Base-by-base conservation (phyloP, 148 eudicot species). In the Dianthus caryophyllus region DNA sequence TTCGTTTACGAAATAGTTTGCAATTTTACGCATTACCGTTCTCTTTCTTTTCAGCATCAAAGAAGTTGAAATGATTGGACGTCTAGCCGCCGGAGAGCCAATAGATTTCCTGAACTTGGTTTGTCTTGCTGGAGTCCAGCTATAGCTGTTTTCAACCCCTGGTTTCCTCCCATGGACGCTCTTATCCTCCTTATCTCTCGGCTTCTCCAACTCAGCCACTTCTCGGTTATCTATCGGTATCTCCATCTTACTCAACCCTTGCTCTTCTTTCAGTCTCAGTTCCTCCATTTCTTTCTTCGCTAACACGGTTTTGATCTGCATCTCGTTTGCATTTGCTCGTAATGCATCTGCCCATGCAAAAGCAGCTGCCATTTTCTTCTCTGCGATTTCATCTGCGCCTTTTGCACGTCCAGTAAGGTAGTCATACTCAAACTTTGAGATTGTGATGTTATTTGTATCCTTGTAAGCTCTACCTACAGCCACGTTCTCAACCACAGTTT, bases 281-380 rank as follows among this genome's bases (percentile, higher is more conserved):
- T 83, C 84, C 71, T 65, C 58, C 1, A 48, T 78, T 71, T 85
- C 80, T 44, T 71, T 78, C 25, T 74, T 38, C 38, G 64, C 68
- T 21, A 68, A 31, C 58, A 78, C 87, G 2, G 73, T 70, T 67
- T 77, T 72, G 67, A 87, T 80, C 31, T 69, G 49, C 65, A 80
- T 85, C 67, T 88, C 94, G 64, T 69, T 82, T 79, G 87, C 91
- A 27, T 84, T 87, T 13, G 88, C 86, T 78, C 72, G 81, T 5
- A 90, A 53, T 58, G 99, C 93, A 71, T 83, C 80, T 9, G 77
- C 67, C 96, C 99, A 90, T 11, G 86, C 85, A 50, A 80, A 73
- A 73, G 96, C 99, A 36, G 99, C 99, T 29, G 71, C 87, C 21
- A 88, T 86, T 63, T 95, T 95, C 75, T 85, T 90, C 38, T 88